A percentile compares a stretch with the other conserved stretches of the same genome.
Evolutionary conservation across 257 asterid genomes (phyloP).

Genomic region (Nicotiana tabacum): DNA sequence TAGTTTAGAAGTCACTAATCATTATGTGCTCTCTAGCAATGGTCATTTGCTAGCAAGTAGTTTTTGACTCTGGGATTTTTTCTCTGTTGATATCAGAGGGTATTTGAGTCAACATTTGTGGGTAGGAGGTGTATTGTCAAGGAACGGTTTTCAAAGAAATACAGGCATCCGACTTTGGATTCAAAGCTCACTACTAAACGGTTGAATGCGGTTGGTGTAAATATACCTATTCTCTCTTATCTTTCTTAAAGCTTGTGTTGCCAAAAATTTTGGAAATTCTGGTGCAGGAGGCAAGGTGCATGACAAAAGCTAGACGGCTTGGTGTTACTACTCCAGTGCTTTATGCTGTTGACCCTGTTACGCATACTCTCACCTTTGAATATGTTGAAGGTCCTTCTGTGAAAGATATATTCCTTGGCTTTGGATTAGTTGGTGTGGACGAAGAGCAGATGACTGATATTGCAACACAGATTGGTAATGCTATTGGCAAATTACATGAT

Average conservation of each 20-base stretch:
- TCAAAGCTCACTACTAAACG: conserved; percentile 81
- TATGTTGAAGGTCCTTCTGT: conserved; percentile 78
- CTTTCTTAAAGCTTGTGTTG: conserved; percentile 15
- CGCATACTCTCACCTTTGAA: conserved; percentile 69
- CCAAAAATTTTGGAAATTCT: conserved; percentile 14
- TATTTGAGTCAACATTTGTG: conserved; percentile 74
- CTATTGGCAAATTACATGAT: conserved; percentile 81
- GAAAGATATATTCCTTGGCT: conserved; percentile 72
- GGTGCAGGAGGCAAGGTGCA: conserved; percentile 88
- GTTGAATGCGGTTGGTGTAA: conserved; percentile 73
- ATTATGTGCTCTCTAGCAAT: background rate
- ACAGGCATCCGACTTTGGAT: conserved; percentile 85
- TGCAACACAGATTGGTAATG: conserved; percentile 76
- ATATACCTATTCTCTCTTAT: background rate
- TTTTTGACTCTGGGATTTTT: background rate
- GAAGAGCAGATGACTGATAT: conserved; percentile 66
- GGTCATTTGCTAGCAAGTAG: background rate
- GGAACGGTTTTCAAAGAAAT: conserved; percentile 90
- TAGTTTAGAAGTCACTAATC: background rate
- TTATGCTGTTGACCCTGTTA: conserved; percentile 68
- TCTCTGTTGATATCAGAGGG: conserved; percentile 43
- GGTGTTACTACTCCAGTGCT: conserved; percentile 84
- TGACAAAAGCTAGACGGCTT: conserved; percentile 85
- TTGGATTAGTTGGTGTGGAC: conserved; percentile 58
- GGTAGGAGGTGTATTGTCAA: conserved; percentile 72